These are phyloP conservation scores for Stereum hirsutum DNA, from an alignment of 1,284 basidiomycete genomes.

Conservation along the genomic window DNA sequence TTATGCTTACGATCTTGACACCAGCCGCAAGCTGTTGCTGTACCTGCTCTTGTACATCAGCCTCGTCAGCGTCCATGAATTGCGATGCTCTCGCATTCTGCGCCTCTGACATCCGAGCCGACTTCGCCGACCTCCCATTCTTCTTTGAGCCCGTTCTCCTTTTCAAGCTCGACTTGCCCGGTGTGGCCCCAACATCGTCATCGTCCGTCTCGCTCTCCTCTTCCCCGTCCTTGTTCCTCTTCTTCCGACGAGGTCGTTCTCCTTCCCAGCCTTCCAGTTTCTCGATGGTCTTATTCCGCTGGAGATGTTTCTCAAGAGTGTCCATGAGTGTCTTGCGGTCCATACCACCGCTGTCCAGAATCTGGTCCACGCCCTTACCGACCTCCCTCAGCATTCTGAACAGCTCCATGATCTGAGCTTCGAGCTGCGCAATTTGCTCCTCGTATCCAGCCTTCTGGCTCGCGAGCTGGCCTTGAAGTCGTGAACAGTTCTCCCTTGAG, in stretches of 20 bases:
- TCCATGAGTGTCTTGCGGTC: conserved; percentile 78
- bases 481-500: conserved; percentile 72
- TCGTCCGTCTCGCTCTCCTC: conserved; percentile 11
- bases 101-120: conserved; percentile 30
- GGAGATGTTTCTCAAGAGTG: conserved; percentile 74
- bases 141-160: conserved; percentile 25
- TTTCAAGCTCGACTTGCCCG: conserved; percentile 24
- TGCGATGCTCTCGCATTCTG: conserved; percentile 61
- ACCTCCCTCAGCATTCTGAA: conserved; percentile 89
- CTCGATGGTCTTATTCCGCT: conserved; percentile 78
- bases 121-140: conserved; percentile 24
- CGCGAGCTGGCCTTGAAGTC: conserved; percentile 72
- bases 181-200: conserved; percentile 11
- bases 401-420: conserved; percentile 88
- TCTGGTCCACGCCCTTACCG: conserved; percentile 67
- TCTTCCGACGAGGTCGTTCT: conserved; percentile 20
- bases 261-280: conserved; percentile 71
- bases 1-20: conserved; percentile 48
- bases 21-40: conserved; percentile 75
- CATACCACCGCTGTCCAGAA: conserved; percentile 61
- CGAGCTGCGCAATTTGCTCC: conserved; percentile 81
- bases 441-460: conserved; percentile 80
- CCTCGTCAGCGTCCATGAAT: conserved; percentile 88
- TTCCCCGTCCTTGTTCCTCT: conserved; percentile 19
- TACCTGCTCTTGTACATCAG: conserved; percentile 77